A percentile compares a stretch with the other conserved stretches of the same genome.
phyloP scores from a whole-genome alignment of 768 basidiomycete genomes.

The Auricularia sp. region DNA sequence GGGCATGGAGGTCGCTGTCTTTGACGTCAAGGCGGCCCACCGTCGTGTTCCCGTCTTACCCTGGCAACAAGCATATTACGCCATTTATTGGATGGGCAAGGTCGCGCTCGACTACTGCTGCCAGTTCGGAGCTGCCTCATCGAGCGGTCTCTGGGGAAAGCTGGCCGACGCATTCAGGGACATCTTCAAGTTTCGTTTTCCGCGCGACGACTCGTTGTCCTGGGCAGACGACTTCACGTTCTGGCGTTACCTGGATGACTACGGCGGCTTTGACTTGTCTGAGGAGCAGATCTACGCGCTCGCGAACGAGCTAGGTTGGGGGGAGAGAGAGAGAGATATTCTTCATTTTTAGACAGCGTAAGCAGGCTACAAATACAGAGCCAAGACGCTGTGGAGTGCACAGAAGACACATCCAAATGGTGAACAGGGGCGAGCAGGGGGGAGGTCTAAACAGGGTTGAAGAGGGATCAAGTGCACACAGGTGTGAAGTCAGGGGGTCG shows the following conservation, averaged over 20 bases:
- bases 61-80: slow-evolving; percentile 16
- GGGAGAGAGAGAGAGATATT: too few species aligned
- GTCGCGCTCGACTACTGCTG: slow-evolving; percentile 26
- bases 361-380: too few species aligned
- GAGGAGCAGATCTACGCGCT: too few species aligned
- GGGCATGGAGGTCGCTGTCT: slow-evolving; percentile 7
- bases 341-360: too few species aligned
- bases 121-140: slow-evolving; percentile 21
- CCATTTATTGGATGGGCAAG: slow-evolving; percentile 16
- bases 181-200: slow-evolving; percentile 18
- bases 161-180: slow-evolving; percentile 24
- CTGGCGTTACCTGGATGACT: slow-evolving; percentile 9
- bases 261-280: too few species aligned
- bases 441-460: too few species aligned
- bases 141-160: slow-evolving; percentile 23
- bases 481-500: too few species aligned
- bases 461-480: too few species aligned
- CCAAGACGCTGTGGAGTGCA: too few species aligned
- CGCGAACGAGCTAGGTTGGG: too few species aligned
- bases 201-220: slow-evolving; percentile 14
- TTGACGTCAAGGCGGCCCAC: slow-evolving; percentile 9
- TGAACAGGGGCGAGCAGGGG: too few species aligned
- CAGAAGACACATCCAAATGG: too few species aligned
- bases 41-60: not conserved
- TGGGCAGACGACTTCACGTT: slow-evolving; percentile 32